Evolutionary conservation across 805 yeast species (phyloP).

Genomic region (Candida ponderosae): DNA sequence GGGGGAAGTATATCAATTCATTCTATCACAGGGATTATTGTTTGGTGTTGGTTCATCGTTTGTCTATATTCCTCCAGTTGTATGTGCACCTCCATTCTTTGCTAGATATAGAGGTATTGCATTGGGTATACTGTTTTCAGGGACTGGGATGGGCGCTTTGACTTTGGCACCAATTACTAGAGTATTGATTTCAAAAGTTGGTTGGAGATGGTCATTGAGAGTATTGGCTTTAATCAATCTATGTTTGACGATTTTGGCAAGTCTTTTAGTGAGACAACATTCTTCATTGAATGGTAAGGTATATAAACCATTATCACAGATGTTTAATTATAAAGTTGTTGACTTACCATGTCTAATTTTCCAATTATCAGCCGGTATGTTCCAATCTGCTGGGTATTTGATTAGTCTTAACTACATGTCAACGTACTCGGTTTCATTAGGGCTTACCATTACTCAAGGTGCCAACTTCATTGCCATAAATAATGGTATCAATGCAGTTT

Average conservation of each 20-base stretch:
- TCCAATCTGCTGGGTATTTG: slow-evolving; percentile 28
- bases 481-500: slow-evolving; percentile 25
- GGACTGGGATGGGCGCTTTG: slow-evolving; percentile 30
- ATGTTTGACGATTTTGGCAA: background rate
- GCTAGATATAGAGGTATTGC: slow-evolving; percentile 25
- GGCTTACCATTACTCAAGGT: slow-evolving; percentile 22
- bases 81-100: slow-evolving; percentile 26
- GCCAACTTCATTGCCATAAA: slow-evolving; percentile 28
- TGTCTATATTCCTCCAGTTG: slow-evolving; percentile 26
- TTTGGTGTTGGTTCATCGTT: slow-evolving; percentile 27
- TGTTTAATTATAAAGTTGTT: slow-evolving; percentile 5
- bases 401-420: slow-evolving; percentile 28
- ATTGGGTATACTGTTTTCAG: slow-evolving; percentile 27
- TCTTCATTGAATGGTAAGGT: slow-evolving; percentile 3
- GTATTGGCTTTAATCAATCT: slow-evolving; percentile 22
- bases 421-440: slow-evolving; percentile 23
- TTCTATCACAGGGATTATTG: slow-evolving; percentile 25
- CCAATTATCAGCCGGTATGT: slow-evolving; percentile 17
- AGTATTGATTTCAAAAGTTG: slow-evolving; percentile 18
- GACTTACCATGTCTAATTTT: slow-evolving; percentile 2
- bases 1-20: slow-evolving; percentile 18
- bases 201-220: slow-evolving; percentile 29
- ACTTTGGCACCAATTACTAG: slow-evolving; percentile 23
- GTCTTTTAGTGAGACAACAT: slow-evolving; percentile 5
- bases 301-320: slow-evolving; percentile 1